These are phyloP conservation scores for Colletotrichum sp. DNA, from an alignment of 2,329 filamentous ascomycete species.

Conservation along the genomic window DNA sequence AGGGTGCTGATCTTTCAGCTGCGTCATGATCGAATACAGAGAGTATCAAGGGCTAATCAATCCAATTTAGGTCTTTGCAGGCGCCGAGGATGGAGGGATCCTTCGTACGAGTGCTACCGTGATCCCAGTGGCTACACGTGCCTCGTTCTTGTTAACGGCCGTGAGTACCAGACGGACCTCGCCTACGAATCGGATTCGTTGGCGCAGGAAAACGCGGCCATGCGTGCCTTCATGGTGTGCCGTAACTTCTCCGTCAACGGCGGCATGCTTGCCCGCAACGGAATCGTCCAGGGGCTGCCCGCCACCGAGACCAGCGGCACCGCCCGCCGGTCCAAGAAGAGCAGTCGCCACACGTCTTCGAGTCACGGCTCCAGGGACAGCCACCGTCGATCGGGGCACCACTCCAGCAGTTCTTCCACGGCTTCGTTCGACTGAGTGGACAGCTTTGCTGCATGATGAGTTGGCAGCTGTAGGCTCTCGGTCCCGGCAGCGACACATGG, in stretches of 20 bases:
- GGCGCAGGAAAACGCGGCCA: slow-evolving; percentile 91
- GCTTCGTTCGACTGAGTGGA: slow-evolving; percentile 57
- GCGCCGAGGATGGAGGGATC: slow-evolving; percentile 92
- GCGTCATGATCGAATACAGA: background rate
- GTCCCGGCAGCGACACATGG: background rate
- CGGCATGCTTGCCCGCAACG: slow-evolving; percentile 80
- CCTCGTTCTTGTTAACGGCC: slow-evolving; percentile 92
- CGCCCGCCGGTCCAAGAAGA: slow-evolving; percentile 50
- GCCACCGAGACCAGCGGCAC: slow-evolving; percentile 50
- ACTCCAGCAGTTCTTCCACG: slow-evolving; percentile 69
- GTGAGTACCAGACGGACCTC: slow-evolving; percentile 92
- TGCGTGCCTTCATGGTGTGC: slow-evolving; percentile 97
- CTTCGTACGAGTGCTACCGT: slow-evolving; percentile 83
- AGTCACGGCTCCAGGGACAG: slow-evolving; percentile 43
- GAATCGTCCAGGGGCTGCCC: slow-evolving; percentile 70
- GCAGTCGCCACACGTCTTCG: slow-evolving; percentile 54
- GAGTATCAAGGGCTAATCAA: slow-evolving; percentile 37
- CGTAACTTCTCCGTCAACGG: slow-evolving; percentile 97
- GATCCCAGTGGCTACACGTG: slow-evolving; percentile 81
- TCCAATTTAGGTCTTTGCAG: slow-evolving; percentile 80
- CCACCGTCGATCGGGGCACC: slow-evolving; percentile 56
- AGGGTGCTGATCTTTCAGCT: slow-evolving; percentile 7
- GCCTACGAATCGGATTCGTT: slow-evolving; percentile 82
- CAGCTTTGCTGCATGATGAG: background rate
- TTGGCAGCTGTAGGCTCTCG: background rate